These are phyloP conservation scores for Heterobasidion irregulare DNA, from an alignment of 1,284 basidiomycete genomes.

Conservation along the genomic window DNA sequence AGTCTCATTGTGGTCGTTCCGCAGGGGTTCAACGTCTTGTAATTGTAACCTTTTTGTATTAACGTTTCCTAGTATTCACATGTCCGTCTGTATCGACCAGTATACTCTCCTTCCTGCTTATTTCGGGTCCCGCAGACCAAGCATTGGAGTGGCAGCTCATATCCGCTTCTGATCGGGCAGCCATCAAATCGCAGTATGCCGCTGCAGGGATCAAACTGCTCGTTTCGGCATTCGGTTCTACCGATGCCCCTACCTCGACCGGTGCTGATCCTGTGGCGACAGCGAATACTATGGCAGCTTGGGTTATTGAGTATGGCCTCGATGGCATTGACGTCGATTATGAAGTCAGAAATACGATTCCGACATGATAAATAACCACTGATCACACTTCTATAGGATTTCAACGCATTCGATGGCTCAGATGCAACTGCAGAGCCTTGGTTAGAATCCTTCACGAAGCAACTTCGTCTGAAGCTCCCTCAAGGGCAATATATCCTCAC, in stretches of 20 bases:
- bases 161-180: constrained; percentile 21
- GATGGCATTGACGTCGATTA: constrained; percentile 55
- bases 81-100: constrained; percentile 14
- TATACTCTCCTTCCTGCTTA: constrained; percentile 33
- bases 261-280: constrained; percentile 28
- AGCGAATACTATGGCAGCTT: constrained; percentile 39
- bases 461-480: constrained; percentile 25
- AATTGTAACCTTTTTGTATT: constrained; percentile 9
- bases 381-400: constrained; percentile 28
- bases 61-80: background rate
- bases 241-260: constrained; percentile 39
- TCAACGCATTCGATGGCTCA: constrained; percentile 33
- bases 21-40: constrained; percentile 43
- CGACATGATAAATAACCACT: background rate
- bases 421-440: constrained; percentile 30
- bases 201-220: constrained; percentile 39
- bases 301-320: constrained; percentile 39
- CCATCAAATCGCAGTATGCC: constrained; percentile 32
- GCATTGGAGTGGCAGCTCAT: constrained; percentile 32
- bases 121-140: constrained; percentile 34
- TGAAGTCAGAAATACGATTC: constrained; percentile 25
- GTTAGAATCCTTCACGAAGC: constrained; percentile 34
- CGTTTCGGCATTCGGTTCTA: constrained; percentile 41
- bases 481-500: constrained; percentile 26
- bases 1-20: background rate